Conservation (phyloP, 2,329 filamentous ascomycete species). For the Aspergillus fumigatus region DNA sequence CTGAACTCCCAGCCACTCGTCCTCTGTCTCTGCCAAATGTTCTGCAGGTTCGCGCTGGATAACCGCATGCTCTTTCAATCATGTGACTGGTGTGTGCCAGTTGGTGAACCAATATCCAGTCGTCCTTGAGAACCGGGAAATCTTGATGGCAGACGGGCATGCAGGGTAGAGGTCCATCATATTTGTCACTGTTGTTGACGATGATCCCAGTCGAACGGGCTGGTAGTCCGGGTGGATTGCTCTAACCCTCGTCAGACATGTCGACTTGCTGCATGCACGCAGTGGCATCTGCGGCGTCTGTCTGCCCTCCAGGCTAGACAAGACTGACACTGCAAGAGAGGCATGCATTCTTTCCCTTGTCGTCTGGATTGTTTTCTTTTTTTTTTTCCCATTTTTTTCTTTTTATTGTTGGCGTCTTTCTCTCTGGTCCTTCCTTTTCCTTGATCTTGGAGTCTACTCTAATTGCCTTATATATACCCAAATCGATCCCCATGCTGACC, state of each 20-base stretch:
- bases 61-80: constrained; percentile 32
- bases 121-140: constrained; percentile 5
- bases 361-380: constrained; percentile 3
- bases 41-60: constrained; percentile 30
- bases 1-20: constrained; percentile 20
- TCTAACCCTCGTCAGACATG: constrained; percentile 30
- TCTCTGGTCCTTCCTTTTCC: constrained; percentile 8
- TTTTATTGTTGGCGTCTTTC: neutral
- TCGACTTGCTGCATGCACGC: constrained; percentile 21
- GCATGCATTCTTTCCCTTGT: constrained; percentile 22
- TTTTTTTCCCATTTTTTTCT: constrained; percentile 3
- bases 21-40: constrained; percentile 6
- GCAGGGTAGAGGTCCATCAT: constrained; percentile 6
- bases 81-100: constrained; percentile 32
- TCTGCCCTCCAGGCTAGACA: constrained; percentile 15
- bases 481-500: neutral
- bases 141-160: constrained; percentile 17
- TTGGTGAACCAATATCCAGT: constrained; percentile 22
- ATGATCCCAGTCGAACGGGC: constrained; percentile 23
- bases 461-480: constrained; percentile 4
- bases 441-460: constrained; percentile 9
- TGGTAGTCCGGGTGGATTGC: constrained; percentile 18
- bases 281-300: constrained; percentile 14
- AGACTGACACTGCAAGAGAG: neutral
- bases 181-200: constrained; percentile 10